A percentile compares a stretch with the other conserved stretches of the same genome.
phyloP scores from a whole-genome alignment of 225 moss, liverwort and hornwort genomes.

The Neckera pumila region DNA sequence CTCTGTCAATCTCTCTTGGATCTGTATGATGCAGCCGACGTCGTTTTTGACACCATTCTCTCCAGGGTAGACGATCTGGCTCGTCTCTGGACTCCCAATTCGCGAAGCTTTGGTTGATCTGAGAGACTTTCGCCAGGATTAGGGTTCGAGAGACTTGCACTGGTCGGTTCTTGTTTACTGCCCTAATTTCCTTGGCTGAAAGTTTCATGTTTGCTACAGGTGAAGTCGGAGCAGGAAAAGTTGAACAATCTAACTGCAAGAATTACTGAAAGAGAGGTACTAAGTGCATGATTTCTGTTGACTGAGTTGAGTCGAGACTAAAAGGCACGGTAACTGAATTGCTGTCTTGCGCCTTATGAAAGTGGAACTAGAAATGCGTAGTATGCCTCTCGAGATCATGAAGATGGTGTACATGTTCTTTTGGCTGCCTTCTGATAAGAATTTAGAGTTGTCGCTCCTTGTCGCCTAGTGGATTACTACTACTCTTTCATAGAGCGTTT shows the following conservation, averaged over 20 bases:
- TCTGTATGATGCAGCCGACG: conserved; percentile 71
- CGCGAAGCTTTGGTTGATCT: background rate
- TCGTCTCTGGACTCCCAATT: background rate
- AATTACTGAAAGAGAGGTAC: conserved; percentile 48
- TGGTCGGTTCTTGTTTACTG: background rate
- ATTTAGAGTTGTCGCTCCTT: background rate
- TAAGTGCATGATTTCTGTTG: background rate
- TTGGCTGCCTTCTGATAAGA: background rate
- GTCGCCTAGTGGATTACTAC: background rate
- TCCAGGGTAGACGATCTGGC: conserved; percentile 33
- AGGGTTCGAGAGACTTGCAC: background rate
- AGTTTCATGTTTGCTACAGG: conserved; percentile 23
- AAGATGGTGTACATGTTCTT: background rate
- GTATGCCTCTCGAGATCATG: background rate
- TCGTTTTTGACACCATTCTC: conserved; percentile 55
- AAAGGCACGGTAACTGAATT: background rate
- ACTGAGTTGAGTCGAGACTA: background rate
- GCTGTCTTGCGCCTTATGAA: background rate
- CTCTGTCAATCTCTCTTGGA: conserved; percentile 70
- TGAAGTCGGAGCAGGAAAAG: conserved; percentile 53
- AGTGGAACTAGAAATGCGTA: background rate
- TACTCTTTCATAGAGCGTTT: background rate
- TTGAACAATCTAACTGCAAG: conserved; percentile 57
- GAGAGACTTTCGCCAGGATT: background rate
- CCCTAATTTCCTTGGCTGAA: background rate